These are phyloP conservation scores for Aspergillus asperescens DNA, from an alignment of 495 filamentous ascomycete genomes.

Conservation along the genomic window DNA sequence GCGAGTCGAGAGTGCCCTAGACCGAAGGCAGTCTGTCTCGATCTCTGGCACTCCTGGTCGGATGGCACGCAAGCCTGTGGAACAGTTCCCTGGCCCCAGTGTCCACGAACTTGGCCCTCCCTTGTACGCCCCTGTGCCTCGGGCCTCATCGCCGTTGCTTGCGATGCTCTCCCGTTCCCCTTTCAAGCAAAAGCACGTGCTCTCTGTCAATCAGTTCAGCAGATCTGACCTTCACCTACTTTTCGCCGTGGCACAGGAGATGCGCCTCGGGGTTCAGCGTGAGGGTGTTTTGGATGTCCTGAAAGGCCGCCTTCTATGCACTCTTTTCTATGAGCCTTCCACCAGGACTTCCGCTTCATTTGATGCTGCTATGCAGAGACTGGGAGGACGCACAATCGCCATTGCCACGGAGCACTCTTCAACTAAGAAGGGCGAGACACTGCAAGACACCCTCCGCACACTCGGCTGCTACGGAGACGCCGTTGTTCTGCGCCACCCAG, in stretches of 20 bases:
- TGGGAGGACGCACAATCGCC: conserved; percentile 76
- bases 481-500: conserved; percentile 87
- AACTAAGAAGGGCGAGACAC: conserved; percentile 84
- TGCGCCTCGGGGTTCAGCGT: conserved; percentile 86
- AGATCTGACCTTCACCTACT: conserved; percentile 83
- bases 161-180: conserved; percentile 71
- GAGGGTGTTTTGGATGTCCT: conserved; percentile 84
- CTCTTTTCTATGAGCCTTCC: conserved; percentile 96
- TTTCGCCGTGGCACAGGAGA: conserved; percentile 94
- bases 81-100: conserved; percentile 25
- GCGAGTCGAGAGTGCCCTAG: conserved; percentile 42
- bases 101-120: conserved; percentile 51
- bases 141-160: conserved; percentile 54
- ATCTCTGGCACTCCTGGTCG: conserved; percentile 39
- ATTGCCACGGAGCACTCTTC: conserved; percentile 77
- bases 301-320: conserved; percentile 77
- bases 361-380: conserved; percentile 94
- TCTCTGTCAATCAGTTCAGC: conserved; percentile 85
- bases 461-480: conserved; percentile 92
- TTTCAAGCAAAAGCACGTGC: conserved; percentile 80
- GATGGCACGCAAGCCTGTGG: conserved; percentile 27
- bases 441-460: conserved; percentile 90
- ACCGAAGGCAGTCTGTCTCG: conserved; percentile 43
- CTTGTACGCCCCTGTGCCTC: conserved; percentile 38
- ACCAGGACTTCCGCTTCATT: conserved; percentile 95